Percentiles rank a stretch among this genome's conserved stretches.
phyloP scores from a whole-genome alignment of 768 basidiomycete species.

The Neoboletus subvelutipes region DNA sequence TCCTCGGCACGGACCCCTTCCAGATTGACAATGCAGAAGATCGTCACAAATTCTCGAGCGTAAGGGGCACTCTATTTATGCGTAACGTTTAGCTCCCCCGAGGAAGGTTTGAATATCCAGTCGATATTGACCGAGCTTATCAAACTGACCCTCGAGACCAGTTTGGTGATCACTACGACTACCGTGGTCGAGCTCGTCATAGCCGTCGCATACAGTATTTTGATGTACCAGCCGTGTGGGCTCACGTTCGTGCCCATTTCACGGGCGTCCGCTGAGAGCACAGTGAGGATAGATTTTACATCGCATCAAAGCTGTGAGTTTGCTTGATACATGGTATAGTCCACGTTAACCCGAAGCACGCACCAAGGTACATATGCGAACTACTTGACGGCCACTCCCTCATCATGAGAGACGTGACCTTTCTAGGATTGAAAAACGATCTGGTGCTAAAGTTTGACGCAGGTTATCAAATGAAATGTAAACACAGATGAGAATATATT shows the following conservation, averaged over 20 bases:
- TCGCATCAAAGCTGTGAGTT: neutral
- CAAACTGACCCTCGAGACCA: neutral
- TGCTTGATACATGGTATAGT: neutral
- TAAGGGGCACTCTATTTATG: neutral
- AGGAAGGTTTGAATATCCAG: neutral
- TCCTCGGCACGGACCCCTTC: slow-evolving; percentile 93
- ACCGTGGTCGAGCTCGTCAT: neutral
- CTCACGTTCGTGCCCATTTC: neutral
- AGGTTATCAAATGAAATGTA: neutral
- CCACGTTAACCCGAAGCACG: neutral
- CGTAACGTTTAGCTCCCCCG: neutral
- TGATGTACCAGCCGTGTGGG: neutral
- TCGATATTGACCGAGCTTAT: neutral
- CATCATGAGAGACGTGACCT: neutral
- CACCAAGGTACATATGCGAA: neutral
- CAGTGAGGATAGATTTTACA: neutral
- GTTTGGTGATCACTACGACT: neutral
- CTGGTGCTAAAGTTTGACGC: neutral
- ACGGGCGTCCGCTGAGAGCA: neutral
- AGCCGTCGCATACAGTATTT: neutral
- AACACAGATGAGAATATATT: neutral
- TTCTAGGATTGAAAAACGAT: neutral
- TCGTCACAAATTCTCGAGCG: slow-evolving; percentile 96
- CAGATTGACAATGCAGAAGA: slow-evolving; percentile 98
- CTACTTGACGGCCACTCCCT: neutral